Percentiles rank a stretch among this genome's conserved stretches.
phyloP scores from a whole-genome alignment of 495 filamentous ascomycete genomes.

The Trichoderma gamsii region DNA sequence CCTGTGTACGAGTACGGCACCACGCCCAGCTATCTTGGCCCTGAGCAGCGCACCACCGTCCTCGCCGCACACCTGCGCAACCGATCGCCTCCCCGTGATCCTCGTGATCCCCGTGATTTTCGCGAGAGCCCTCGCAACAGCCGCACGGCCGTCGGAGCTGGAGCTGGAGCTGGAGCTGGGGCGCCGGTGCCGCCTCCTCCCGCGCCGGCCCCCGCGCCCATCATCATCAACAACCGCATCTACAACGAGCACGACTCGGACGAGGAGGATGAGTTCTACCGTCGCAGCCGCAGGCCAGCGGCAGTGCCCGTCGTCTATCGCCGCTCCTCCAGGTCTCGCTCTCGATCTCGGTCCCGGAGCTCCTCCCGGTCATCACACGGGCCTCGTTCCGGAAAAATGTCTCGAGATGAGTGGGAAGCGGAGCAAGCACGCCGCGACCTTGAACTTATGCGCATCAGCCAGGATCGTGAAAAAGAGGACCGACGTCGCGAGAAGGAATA shows the following conservation, averaged over 20 bases:
- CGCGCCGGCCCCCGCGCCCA: conserved; percentile 27
- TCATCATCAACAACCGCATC: conserved; percentile 48
- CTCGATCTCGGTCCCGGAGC: conserved; percentile 24
- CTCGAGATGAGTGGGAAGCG: conserved; percentile 29
- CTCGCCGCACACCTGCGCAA: conserved; percentile 22
- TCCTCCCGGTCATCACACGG: conserved; percentile 17
- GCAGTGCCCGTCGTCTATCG: conserved; percentile 22
- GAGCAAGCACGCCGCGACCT: conserved; percentile 30
- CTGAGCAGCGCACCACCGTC: conserved; percentile 32
- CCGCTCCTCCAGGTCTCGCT: conserved; percentile 16
- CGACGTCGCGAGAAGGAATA: conserved; percentile 30
- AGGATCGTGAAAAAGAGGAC: conserved; percentile 33
- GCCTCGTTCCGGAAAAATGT: conserved; percentile 23
- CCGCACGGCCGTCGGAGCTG: background rate
- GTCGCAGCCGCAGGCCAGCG: background rate
- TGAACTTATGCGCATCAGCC: conserved; percentile 25
- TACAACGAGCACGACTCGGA: conserved; percentile 33
- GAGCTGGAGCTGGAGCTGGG: background rate
- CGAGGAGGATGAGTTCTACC: conserved; percentile 16
- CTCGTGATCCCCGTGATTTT: background rate
- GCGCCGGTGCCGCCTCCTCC: background rate
- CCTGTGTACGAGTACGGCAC: conserved; percentile 28
- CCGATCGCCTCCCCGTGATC: background rate
- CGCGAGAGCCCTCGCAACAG: background rate
- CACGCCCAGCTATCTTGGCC: conserved; percentile 24